Evolutionary conservation across 345 rosid species (phyloP), one percentile per base, ranked within the genome.

Genomic region (Citrus mangshanensis): DNA sequence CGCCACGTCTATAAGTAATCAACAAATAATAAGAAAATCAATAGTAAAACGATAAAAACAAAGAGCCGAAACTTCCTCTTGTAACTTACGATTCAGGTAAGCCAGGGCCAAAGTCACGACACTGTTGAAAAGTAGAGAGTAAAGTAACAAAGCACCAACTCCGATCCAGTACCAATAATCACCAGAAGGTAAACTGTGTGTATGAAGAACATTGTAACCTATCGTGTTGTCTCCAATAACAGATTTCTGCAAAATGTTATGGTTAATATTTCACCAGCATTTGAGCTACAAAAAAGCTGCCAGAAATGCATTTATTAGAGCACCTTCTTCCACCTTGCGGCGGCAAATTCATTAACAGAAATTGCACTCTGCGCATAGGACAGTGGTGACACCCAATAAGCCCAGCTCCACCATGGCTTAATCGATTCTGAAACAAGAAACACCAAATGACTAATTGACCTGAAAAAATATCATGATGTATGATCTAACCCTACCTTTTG

Each of bases 351-450:
- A 79, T 95, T 95, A 34, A 91, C 95, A 56, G 91, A 86, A 75
- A 95, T 80, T 67, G 98, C 97, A 42, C 91, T 86, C 78, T 93
- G 98, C 49, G 84, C 95, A 79, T 95, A 95, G 32, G 97, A 84
- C 78, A 95, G 72, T 2, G 98, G 98, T 18, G 98, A 93, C 63
- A 95, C 25, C 98, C 98, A 95, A 83, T 81, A 92, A n/a, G 87
- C 98, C 98, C 98, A 95, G 56, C 78, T 19, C 98, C 98, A 95
- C 98, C 97, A 91, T 1, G 98, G 93, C 62, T 89, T 92, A 74
- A 93, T 91, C 75, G 78, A 76, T 49, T 68, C 98, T 95, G 93
- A 74, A 42, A 76, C 32, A 77, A 32, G 58, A 81, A 74, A 10
- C 74, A 40, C 13, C 54, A 34, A 32, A 55, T 71, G 38, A 78